Evolutionary conservation across 164 flowering plant species (phyloP).

Genomic region (Umbilicus rupestris): DNA sequence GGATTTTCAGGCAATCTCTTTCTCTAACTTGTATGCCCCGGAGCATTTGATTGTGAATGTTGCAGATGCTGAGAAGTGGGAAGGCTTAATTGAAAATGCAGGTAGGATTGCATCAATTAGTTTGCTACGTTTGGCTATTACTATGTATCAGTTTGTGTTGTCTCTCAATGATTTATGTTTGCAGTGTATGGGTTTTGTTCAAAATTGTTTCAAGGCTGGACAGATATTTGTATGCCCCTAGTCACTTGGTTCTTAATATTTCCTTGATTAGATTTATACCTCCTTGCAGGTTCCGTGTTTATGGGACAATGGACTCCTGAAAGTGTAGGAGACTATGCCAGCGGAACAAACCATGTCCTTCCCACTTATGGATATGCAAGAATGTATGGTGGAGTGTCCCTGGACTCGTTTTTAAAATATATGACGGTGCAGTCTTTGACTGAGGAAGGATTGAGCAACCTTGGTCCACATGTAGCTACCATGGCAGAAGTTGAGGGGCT

Average conservation of each 20-base stretch:
- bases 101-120: slow-evolving; percentile 30
- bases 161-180: background rate
- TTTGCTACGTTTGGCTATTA: background rate
- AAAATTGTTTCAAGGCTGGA: too few species aligned
- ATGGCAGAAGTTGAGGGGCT: slow-evolving; percentile 96
- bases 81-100: slow-evolving; percentile 78
- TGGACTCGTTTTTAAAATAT: slow-evolving; percentile 85
- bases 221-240: background rate
- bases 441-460: slow-evolving; percentile 70
- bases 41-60: slow-evolving; percentile 93
- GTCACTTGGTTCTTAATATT: background rate
- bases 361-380: slow-evolving; percentile 63
- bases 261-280: background rate
- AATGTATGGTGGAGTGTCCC: slow-evolving; percentile 89
- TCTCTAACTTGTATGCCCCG: slow-evolving; percentile 93
- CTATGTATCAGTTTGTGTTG: background rate
- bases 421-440: slow-evolving; percentile 89
- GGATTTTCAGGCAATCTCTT: slow-evolving; percentile 61
- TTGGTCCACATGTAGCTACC: slow-evolving; percentile 79
- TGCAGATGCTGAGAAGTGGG: slow-evolving; percentile 92
- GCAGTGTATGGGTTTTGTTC: too few species aligned
- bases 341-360: background rate
- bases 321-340: slow-evolving; percentile 4
- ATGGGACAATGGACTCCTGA: slow-evolving; percentile 85
- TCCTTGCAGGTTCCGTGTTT: slow-evolving; percentile 68